Evolutionary conservation across 345 rosid species (phyloP), one percentile per base, ranked within the genome.

Genomic region (Gossypium herbaceum): DNA sequence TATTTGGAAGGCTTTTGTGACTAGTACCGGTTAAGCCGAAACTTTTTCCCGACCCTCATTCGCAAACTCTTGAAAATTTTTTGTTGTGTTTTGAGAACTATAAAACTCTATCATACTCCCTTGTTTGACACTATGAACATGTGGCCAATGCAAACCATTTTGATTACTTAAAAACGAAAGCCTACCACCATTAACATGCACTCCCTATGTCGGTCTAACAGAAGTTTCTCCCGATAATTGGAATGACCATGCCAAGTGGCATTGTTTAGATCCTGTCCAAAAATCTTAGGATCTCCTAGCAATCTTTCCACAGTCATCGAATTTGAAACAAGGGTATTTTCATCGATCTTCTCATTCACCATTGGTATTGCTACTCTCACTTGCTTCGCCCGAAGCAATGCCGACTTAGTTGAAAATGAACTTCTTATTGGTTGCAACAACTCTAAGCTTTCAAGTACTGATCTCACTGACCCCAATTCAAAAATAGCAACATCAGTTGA

Each of bases 401-500:
- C 62, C 11, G 75, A 73, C 67, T 79, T 82, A 19, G 88, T 67
- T 4, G 87, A 86, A 79, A 95, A 95, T 61, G 78, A 75, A 19
- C 76, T 73, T 74, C 85, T 90, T 77, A 91, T 70, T 12, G 83
- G 83, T 73, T 82, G 90, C 78, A 91, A 82, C 80, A 88, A 44
- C 41, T 79, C 89, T 16, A 84, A n/a, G 78, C 86, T 86, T 72
- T 91, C 98, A 29, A 88, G 86, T 16, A 92, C 77, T 62, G 84
- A 85, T 80, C 90, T 85, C 76, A 94, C 95, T 0, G 98, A 94
- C 52, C 98, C 98, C 79, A 94, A 82, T 84, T 95, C 99, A 51
- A 95, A 90, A 78, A 95, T 96, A 73, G 98, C 99, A 48, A 80
- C 79, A 77, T 95, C 96, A 34, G 96, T 89, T n/a, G 96, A 82